Evolutionary conservation across 192 early-diverging fungal genomes (phyloP).

Genomic region (Coemansia sp.): DNA sequence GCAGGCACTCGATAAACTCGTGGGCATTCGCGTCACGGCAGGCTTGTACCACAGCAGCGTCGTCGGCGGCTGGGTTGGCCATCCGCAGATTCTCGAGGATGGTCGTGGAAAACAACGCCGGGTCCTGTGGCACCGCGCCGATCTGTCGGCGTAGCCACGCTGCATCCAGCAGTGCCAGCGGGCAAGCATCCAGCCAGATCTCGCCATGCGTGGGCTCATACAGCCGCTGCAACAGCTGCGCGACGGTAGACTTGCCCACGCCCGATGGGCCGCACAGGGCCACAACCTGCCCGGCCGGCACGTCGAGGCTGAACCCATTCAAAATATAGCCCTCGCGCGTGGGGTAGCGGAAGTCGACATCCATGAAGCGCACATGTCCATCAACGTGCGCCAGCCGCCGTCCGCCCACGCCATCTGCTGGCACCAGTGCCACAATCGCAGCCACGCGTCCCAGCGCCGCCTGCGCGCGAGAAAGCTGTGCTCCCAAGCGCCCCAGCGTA

Average conservation of each 20-base stretch:
- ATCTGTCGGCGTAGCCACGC: constrained; percentile 66
- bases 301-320: constrained; percentile 42
- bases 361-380: constrained; percentile 57
- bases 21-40: constrained; percentile 76
- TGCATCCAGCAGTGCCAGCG: constrained; percentile 60
- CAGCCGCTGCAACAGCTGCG: constrained; percentile 71
- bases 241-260: constrained; percentile 73
- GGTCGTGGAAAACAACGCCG: constrained; percentile 74
- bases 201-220: constrained; percentile 67
- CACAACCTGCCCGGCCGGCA: constrained; percentile 49
- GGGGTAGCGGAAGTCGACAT: constrained; percentile 57
- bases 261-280: constrained; percentile 56
- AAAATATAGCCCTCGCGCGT: constrained; percentile 43
- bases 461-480: constrained; percentile 60
- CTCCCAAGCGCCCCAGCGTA: constrained; percentile 59
- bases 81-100: constrained; percentile 75
- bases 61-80: constrained; percentile 60
- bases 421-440: constrained; percentile 51
- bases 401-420: constrained; percentile 48
- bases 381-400: constrained; percentile 16
- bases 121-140: constrained; percentile 77
- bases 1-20: constrained; percentile 59
- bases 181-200: constrained; percentile 65
- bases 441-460: constrained; percentile 57
- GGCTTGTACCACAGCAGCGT: constrained; percentile 65